Base-by-base conservation (phyloP, 148 eudicot genomes). In the Suaeda aralocaspica region DNA sequence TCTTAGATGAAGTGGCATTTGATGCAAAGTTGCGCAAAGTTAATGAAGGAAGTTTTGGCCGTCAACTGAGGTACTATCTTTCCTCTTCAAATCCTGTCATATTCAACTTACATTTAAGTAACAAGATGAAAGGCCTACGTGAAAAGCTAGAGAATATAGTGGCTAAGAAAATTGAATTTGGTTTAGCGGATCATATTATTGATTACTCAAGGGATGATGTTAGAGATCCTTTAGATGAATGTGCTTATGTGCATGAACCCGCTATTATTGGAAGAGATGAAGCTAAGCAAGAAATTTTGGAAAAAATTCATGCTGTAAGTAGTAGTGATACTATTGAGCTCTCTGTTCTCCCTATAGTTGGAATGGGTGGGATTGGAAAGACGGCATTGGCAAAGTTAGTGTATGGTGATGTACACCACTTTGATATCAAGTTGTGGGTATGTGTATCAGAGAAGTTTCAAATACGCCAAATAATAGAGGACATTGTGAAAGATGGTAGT, bases 321-420 rank as follows among this genome's bases (percentile, higher is more conserved):
- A 6, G 25, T 24, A 24, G 11, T 1, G 10, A 56, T 19, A 48
- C 33, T 24, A 21, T 22, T 6, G 4, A 41, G 34, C 9, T 70
- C 11, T n/a, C 59, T 5, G 78, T 82, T 7, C 30, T n/a, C n/a
- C n/a, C 80, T 12, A 62, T 79, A 4, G 41, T 77, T n/a, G 79
- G 82, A 15, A 15, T 79, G 7, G 77, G 78, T 7, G 83, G 83
- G n/a, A 51, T 82, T 26, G 85, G 80, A 21, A 79, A 82, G 33
- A 79, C 78, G 13, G 46, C 69, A 9, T 67, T 82, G 5, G 80
- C 83, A 4, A 74, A 74, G 30, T 13, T 73, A 19, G 64, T 79
- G 9, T 73, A 30, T 24, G 57, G 63, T 26, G 83, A 79, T 51
- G 26, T 16, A 4, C 11, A 13, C 0, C 31, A 67, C n/a, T 82